phyloP scores from a whole-genome alignment of 1,284 basidiomycete species.

The Tremellales sp. region DNA sequence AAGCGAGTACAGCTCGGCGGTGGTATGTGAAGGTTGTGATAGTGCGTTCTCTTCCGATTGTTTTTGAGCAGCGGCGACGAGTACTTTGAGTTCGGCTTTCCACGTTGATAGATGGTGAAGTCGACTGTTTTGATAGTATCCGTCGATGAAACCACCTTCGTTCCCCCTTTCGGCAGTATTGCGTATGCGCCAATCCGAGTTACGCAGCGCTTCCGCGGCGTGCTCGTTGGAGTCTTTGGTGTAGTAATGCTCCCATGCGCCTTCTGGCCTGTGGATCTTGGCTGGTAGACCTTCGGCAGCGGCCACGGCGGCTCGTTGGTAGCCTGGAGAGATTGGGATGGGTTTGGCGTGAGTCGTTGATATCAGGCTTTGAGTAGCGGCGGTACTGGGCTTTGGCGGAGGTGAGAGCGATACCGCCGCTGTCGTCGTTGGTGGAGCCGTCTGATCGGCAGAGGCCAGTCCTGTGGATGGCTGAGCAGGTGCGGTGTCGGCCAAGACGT shows the following conservation, averaged over 20 bases:
- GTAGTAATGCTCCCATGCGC: slow-evolving; percentile 53
- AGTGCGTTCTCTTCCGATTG: slow-evolving; percentile 55
- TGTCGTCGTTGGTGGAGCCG: not conserved
- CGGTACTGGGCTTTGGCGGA: slow-evolving; percentile 3
- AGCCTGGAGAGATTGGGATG: slow-evolving; percentile 23
- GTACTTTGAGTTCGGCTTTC: slow-evolving; percentile 81
- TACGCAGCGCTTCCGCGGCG: slow-evolving; percentile 70
- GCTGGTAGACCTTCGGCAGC: slow-evolving; percentile 49
- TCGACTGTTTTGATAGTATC: slow-evolving; percentile 85
- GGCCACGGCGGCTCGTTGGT: slow-evolving; percentile 9
- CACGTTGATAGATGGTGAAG: slow-evolving; percentile 80
- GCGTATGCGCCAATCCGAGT: slow-evolving; percentile 75
- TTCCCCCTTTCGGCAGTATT: slow-evolving; percentile 72
- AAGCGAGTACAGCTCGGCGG: slow-evolving; percentile 17
- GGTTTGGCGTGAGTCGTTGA: slow-evolving; percentile 1
- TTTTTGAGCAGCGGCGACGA: slow-evolving; percentile 75
- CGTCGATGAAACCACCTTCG: slow-evolving; percentile 74
- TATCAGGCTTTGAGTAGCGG: slow-evolving; percentile 5
- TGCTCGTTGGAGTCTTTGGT: slow-evolving; percentile 55
- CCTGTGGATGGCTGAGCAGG: no score
- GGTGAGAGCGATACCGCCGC: not conserved
- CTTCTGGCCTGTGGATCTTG: slow-evolving; percentile 26
- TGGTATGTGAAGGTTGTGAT: slow-evolving; percentile 13
- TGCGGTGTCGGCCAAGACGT: not conserved
- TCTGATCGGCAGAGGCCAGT: not conserved